A percentile compares a stretch with the other conserved stretches of the same genome.
phyloP scores from a whole-genome alignment of 495 filamentous ascomycete genomes.

The Beverwykella pulmonaria region DNA sequence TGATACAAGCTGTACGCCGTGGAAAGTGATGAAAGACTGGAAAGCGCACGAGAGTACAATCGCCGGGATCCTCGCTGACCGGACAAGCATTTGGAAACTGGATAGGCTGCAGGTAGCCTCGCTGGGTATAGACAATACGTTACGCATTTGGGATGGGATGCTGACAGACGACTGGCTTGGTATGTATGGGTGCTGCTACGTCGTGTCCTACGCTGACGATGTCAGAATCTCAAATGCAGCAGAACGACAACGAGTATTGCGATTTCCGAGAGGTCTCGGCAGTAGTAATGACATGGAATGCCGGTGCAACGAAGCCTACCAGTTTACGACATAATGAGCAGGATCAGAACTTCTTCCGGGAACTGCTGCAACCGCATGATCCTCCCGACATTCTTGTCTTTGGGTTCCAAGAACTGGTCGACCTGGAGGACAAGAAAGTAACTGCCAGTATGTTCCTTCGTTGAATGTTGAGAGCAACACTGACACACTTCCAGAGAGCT shows the following conservation, averaged over 20 bases:
- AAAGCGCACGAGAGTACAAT: conserved; percentile 83
- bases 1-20: conserved; percentile 77
- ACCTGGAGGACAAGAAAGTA: conserved; percentile 93
- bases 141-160: conserved; percentile 91
- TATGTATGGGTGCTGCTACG: conserved; percentile 44
- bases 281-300: conserved; percentile 91
- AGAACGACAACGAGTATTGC: conserved; percentile 77
- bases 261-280: conserved; percentile 78
- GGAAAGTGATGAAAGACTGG: conserved; percentile 93
- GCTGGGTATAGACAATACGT: conserved; percentile 80
- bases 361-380: conserved; percentile 68
- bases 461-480: not conserved
- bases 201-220: not conserved
- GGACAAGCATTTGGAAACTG: conserved; percentile 81
- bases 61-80: conserved; percentile 72
- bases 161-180: conserved; percentile 90
- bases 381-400: conserved; percentile 91
- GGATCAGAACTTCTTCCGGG: conserved; percentile 73
- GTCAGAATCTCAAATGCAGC: conserved; percentile 80
- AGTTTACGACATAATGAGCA: conserved; percentile 68
- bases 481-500: conserved; percentile 36
- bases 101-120: conserved; percentile 86
- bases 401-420: conserved; percentile 96
- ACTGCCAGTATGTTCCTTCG: conserved; percentile 64
- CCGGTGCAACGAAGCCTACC: conserved; percentile 84